Evolutionary conservation across 768 basidiomycete species (phyloP).

Genomic region (Boletus subcaerulescens): DNA sequence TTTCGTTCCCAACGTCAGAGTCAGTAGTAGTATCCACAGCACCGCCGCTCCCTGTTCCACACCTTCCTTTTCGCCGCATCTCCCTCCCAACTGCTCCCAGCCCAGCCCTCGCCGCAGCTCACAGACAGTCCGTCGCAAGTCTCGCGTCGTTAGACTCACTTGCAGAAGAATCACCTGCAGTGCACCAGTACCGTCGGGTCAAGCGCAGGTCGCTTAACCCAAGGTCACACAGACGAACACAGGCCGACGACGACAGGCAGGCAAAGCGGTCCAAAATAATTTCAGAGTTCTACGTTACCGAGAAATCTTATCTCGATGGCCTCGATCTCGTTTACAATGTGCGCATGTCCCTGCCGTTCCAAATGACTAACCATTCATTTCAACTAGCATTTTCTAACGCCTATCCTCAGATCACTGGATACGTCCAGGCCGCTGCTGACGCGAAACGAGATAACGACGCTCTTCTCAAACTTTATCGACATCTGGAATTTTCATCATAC

Average conservation of each 20-base stretch:
- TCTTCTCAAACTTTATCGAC: conserved; percentile 89
- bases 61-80: conserved; percentile 63
- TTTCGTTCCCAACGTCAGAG: conserved; percentile 34
- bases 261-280: conserved; percentile 66
- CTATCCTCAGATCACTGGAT: conserved; percentile 74
- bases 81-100: conserved; percentile 55
- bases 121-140: conserved; percentile 67
- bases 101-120: conserved; percentile 28
- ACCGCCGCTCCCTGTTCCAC: conserved; percentile 38
- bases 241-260: conserved; percentile 46
- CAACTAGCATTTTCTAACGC: conserved; percentile 75
- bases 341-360: conserved; percentile 23
- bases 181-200: conserved; percentile 29
- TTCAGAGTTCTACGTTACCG: conserved; percentile 80
- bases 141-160: conserved; percentile 73
- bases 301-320: conserved; percentile 76
- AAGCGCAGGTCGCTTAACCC: conserved; percentile 37
- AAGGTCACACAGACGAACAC: conserved; percentile 32
- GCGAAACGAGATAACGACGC: conserved; percentile 61
- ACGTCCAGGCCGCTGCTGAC: conserved; percentile 65
- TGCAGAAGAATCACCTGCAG: conserved; percentile 42
- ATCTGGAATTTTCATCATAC: conserved; percentile 87
- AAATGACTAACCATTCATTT: neutral
- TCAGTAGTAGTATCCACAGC: conserved; percentile 12
- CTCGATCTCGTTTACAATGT: conserved; percentile 82